phyloP scores from a whole-genome alignment of 306 rosid genomes.

The Trichosanthes cucumerina region DNA sequence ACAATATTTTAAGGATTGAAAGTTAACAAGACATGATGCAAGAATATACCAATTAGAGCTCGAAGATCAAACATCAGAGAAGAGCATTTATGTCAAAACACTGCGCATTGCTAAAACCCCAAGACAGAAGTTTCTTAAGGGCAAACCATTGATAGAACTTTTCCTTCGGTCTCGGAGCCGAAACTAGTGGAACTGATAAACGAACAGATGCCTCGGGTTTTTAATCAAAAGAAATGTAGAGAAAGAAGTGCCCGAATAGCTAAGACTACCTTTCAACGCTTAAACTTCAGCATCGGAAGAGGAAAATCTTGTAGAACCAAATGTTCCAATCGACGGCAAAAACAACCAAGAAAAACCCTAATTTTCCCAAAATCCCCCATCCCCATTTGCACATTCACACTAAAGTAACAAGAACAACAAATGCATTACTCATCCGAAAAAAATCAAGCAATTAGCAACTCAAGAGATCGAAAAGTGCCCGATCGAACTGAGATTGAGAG shows the following conservation, averaged over 20 bases:
- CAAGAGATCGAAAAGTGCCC: neutral
- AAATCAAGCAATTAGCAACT: neutral
- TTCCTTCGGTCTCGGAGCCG: neutral
- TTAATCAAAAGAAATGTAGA: neutral
- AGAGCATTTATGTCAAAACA: neutral
- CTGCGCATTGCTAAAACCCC: neutral
- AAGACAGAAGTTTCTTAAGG: neutral
- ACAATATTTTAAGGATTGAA: neutral
- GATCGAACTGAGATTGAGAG: neutral
- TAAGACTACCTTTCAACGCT: neutral
- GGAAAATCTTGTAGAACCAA: neutral
- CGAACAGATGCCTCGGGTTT: neutral
- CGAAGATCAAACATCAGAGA: neutral
- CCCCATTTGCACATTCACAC: neutral
- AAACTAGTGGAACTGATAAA: neutral
- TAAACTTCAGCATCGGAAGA: neutral
- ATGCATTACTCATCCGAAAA: neutral
- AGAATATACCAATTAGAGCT: neutral
- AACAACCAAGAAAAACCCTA: slow-evolving; percentile 7
- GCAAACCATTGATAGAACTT: neutral
- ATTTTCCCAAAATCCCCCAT: neutral
- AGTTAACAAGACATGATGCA: neutral
- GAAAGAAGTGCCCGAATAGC: neutral
- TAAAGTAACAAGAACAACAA: neutral
- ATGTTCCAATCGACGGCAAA: neutral